Conservation (phyloP, 1,139 yeast species). For the Taphrina pruni region DNA sequence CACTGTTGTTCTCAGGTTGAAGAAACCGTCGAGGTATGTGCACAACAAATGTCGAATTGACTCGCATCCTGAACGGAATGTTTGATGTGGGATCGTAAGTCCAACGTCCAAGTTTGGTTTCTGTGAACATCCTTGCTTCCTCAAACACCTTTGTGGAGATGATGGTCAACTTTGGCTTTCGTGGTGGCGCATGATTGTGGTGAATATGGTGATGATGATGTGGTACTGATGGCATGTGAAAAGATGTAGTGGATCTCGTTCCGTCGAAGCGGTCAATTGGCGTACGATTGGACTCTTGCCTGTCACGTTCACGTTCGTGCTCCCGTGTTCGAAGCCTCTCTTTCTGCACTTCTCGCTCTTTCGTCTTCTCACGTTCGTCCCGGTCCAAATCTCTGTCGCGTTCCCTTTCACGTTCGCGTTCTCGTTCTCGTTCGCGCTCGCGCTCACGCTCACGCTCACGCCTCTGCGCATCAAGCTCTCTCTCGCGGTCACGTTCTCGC, state of each 20-base stretch:
- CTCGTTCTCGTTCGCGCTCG: conserved; percentile 12
- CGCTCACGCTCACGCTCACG: conserved; percentile 19
- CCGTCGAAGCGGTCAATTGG: conserved; percentile 7
- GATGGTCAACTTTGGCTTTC: conserved; percentile 25
- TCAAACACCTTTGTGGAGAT: conserved; percentile 31
- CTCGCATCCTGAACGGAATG: conserved; percentile 10
- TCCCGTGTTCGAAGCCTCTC: conserved; percentile 11
- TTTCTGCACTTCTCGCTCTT: conserved; percentile 6
- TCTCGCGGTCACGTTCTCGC: not conserved
- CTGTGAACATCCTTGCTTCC: conserved; percentile 17
- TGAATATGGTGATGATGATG: conserved; percentile 25
- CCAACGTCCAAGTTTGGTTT: conserved; percentile 30
- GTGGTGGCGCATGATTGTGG: conserved; percentile 13
- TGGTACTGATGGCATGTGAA: conserved; percentile 16
- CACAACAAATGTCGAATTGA: conserved; percentile 16
- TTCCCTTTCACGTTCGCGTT: conserved; percentile 20
- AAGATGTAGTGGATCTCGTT: not conserved
- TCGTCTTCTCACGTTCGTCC: not conserved
- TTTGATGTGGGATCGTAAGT: conserved; percentile 28
- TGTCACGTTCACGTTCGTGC: conserved; percentile 13
- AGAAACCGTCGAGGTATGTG: conserved; percentile 31
- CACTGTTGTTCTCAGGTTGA: conserved; percentile 27
- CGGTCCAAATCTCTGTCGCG: conserved; percentile 12
- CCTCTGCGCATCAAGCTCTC: conserved; percentile 6
- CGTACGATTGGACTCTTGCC: conserved; percentile 12